A percentile compares a stretch with the other conserved stretches of the same genome.
Evolutionary conservation across 768 basidiomycete genomes (phyloP).

Genomic region (Xerocomellus chrysenteron): DNA sequence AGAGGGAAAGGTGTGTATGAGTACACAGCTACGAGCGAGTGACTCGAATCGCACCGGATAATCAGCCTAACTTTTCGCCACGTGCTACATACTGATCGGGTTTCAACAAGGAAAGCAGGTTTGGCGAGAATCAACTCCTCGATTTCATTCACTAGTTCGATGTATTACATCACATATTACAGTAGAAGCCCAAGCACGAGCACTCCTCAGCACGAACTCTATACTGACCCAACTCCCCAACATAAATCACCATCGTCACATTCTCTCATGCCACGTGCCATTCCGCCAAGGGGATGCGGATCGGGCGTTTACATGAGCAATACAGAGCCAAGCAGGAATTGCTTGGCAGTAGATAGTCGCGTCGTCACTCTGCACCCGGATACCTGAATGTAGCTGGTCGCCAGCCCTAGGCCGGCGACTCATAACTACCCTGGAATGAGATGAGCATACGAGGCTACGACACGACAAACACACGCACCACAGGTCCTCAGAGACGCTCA

Average conservation of each 20-base stretch:
- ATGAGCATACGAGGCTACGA: neutral
- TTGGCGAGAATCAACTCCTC: neutral
- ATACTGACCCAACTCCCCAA: neutral
- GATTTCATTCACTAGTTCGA: neutral
- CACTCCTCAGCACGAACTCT: neutral
- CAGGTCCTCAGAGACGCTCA: neutral
- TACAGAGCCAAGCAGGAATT: neutral
- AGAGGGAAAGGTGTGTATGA: neutral
- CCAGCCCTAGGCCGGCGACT: conserved; percentile 15
- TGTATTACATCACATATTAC: neutral
- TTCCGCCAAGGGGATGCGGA: no score
- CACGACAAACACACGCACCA: neutral
- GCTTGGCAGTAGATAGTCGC: neutral
- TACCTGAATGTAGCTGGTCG: conserved; percentile 1
- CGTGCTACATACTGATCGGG: neutral
- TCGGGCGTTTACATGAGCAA: neutral
- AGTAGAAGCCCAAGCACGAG: neutral
- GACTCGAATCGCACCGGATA: conserved; percentile 11
- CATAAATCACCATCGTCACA: neutral
- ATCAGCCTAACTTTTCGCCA: neutral
- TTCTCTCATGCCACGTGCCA: neutral
- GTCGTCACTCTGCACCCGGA: neutral
- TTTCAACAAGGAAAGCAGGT: no score
- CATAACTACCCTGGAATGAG: neutral
- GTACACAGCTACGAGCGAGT: neutral